These are phyloP conservation scores for Hirsutella rhossiliensis DNA, from an alignment of 2,329 filamentous ascomycete genomes.

Conservation along the genomic window DNA sequence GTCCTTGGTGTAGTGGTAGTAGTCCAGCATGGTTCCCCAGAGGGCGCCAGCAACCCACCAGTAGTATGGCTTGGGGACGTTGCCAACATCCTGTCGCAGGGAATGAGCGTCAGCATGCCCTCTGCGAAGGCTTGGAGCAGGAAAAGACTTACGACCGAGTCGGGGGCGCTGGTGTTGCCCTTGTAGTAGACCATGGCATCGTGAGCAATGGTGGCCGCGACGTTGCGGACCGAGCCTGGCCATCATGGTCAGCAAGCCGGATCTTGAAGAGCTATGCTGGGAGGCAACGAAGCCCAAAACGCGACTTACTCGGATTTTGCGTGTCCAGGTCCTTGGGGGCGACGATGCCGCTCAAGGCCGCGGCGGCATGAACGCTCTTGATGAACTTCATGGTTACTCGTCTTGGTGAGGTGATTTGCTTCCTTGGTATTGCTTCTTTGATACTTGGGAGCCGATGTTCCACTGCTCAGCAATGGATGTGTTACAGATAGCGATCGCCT, in stretches of 20 bases:
- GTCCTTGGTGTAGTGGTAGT: slow-evolving; percentile 56
- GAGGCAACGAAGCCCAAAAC: too few relatives aligned
- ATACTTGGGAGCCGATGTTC: too few relatives aligned
- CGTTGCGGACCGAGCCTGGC: slow-evolving; percentile 48
- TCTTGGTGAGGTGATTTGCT: background rate
- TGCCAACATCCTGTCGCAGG: slow-evolving; percentile 38
- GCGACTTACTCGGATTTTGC: slow-evolving; percentile 17
- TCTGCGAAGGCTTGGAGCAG: background rate
- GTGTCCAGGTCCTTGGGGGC: slow-evolving; percentile 28
- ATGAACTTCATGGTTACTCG: slow-evolving; percentile 11
- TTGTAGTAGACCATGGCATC: slow-evolving; percentile 53
- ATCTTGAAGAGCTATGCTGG: too few relatives aligned
- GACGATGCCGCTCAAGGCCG: slow-evolving; percentile 13
- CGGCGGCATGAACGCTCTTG: slow-evolving; percentile 11
- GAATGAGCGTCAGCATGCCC: slow-evolving; percentile 2
- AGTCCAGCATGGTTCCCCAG: slow-evolving; percentile 58
- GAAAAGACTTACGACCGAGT: slow-evolving; percentile 23
- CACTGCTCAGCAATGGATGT: too few relatives aligned
- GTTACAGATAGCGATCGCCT: too few relatives aligned
- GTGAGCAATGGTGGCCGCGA: slow-evolving; percentile 46
- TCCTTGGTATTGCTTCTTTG: background rate
- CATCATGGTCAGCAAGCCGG: slow-evolving; percentile 7
- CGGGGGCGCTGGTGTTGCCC: slow-evolving; percentile 42
- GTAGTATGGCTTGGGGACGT: slow-evolving; percentile 56
- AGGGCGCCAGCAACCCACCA: slow-evolving; percentile 56